These are phyloP conservation scores for Annulohypoxylon moriforme DNA, from an alignment of 495 filamentous ascomycete species.

Conservation along the genomic window DNA sequence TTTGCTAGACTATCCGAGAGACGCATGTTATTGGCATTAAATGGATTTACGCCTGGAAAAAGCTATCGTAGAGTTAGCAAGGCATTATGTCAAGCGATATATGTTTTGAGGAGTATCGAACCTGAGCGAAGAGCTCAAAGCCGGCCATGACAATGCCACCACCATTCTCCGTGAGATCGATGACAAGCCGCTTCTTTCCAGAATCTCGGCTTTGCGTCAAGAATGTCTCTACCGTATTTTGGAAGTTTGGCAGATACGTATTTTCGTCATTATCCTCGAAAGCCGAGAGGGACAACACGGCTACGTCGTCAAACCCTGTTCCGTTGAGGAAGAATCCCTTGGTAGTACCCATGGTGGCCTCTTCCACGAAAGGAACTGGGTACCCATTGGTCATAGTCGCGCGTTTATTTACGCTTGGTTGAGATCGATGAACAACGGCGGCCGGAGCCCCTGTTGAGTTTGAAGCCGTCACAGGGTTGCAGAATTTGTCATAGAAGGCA, in stretches of 20 bases:
- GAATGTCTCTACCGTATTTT: slow-evolving; percentile 53
- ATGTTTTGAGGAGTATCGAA: background rate
- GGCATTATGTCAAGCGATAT: background rate
- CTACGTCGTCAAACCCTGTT: slow-evolving; percentile 55
- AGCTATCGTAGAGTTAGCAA: slow-evolving; percentile 39
- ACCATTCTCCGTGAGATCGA: slow-evolving; percentile 66
- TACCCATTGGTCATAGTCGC: background rate
- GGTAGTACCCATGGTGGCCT: slow-evolving; percentile 21
- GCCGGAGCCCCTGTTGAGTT: background rate
- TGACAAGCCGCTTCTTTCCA: slow-evolving; percentile 62
- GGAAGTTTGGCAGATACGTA: slow-evolving; percentile 51
- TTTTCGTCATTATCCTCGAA: slow-evolving; percentile 38
- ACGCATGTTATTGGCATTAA: slow-evolving; percentile 50
- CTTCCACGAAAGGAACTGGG: slow-evolving; percentile 12
- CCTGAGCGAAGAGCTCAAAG: slow-evolving; percentile 58
- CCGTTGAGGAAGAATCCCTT: slow-evolving; percentile 55
- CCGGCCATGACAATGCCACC: slow-evolving; percentile 63
- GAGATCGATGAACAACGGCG: background rate
- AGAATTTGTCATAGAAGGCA: slow-evolving; percentile 44
- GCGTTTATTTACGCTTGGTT: background rate
- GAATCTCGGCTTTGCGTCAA: slow-evolving; percentile 49
- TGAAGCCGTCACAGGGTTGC: slow-evolving; percentile 36
- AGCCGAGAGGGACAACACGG: slow-evolving; percentile 46
- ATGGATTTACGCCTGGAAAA: slow-evolving; percentile 44
- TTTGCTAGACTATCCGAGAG: slow-evolving; percentile 40